These are phyloP conservation scores for Chalciporus piperatoides DNA, from an alignment of 1,284 basidiomycete species.

Conservation along the genomic window DNA sequence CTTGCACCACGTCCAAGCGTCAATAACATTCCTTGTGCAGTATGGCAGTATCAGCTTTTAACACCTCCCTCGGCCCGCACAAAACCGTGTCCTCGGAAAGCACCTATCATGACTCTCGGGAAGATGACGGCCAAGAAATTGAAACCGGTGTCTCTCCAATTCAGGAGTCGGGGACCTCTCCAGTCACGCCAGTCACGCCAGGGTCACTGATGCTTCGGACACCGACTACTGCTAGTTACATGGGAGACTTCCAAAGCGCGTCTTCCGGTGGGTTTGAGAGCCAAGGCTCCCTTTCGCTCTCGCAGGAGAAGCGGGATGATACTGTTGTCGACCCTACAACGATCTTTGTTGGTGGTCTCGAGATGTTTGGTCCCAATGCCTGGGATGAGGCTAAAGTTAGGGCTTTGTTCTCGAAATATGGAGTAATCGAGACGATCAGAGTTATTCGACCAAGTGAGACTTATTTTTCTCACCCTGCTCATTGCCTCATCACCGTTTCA, in stretches of 20 bases:
- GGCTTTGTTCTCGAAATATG: slow-evolving; percentile 57
- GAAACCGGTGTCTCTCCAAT: slow-evolving; percentile 41
- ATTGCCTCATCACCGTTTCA: slow-evolving; percentile 28
- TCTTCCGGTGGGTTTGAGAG: slow-evolving; percentile 27
- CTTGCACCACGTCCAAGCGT: neutral
- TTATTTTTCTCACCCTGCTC: neutral
- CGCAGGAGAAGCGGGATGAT: slow-evolving; percentile 21
- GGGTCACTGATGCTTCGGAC: slow-evolving; percentile 45
- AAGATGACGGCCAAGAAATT: slow-evolving; percentile 32
- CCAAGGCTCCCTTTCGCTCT: slow-evolving; percentile 17
- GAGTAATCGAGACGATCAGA: slow-evolving; percentile 58
- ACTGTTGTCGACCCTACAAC: slow-evolving; percentile 58
- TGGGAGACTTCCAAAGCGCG: slow-evolving; percentile 32
- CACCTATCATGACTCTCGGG: slow-evolving; percentile 8
- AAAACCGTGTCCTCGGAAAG: slow-evolving; percentile 14
- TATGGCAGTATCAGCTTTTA: slow-evolving; percentile 5
- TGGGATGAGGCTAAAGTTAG: slow-evolving; percentile 66
- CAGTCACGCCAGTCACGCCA: slow-evolving; percentile 49
- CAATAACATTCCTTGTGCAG: slow-evolving; percentile 15
- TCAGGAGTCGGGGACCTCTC: slow-evolving; percentile 45
- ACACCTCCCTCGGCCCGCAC: slow-evolving; percentile 12
- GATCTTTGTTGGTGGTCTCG: slow-evolving; percentile 72
- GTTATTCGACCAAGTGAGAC: slow-evolving; percentile 59
- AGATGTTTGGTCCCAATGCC: slow-evolving; percentile 53
- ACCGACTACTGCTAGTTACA: slow-evolving; percentile 37